Conservation (phyloP, 495 filamentous ascomycete genomes). For the Penicillium coprophilum region DNA sequence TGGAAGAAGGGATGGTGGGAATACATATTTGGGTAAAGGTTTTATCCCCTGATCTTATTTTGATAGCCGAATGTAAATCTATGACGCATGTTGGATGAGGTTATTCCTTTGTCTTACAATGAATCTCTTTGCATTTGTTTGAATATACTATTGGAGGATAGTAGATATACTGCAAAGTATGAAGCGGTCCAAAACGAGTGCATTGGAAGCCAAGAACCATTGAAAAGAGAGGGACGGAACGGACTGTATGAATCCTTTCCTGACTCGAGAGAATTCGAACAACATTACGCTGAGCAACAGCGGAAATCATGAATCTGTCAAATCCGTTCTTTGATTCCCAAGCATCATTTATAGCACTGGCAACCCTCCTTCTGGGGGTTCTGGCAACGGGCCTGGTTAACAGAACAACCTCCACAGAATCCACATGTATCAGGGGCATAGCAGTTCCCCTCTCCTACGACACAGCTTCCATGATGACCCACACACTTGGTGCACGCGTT, state of each 20-base stretch:
- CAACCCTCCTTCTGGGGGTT: neutral
- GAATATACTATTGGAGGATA: neutral
- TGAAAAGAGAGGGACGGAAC: neutral
- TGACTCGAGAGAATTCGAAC: neutral
- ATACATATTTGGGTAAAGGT: slow-evolving; percentile 25
- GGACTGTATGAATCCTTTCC: neutral
- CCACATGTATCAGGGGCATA: slow-evolving; percentile 1
- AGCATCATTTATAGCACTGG: slow-evolving; percentile 5
- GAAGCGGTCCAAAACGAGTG: neutral
- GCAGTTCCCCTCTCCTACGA: slow-evolving; percentile 5
- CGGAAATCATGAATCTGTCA: neutral
- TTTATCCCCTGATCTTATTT: neutral
- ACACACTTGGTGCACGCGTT: slow-evolving; percentile 6
- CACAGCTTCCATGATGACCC: slow-evolving; percentile 8
- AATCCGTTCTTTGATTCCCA: neutral
- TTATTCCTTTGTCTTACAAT: neutral
- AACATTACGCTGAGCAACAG: neutral
- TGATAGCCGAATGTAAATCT: neutral
- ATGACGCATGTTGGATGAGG: neutral
- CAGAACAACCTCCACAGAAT: slow-evolving; percentile 2
- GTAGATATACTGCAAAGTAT: neutral
- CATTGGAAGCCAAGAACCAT: neutral
- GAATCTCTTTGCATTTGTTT: neutral
- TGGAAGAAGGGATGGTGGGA: slow-evolving; percentile 44
- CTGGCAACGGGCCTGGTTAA: slow-evolving; percentile 5